Percentiles rank a stretch among this genome's conserved stretches.
These are phyloP conservation scores for Gymnopilus junonius DNA, from an alignment of 768 basidiomycete genomes.

Conservation along the genomic window DNA sequence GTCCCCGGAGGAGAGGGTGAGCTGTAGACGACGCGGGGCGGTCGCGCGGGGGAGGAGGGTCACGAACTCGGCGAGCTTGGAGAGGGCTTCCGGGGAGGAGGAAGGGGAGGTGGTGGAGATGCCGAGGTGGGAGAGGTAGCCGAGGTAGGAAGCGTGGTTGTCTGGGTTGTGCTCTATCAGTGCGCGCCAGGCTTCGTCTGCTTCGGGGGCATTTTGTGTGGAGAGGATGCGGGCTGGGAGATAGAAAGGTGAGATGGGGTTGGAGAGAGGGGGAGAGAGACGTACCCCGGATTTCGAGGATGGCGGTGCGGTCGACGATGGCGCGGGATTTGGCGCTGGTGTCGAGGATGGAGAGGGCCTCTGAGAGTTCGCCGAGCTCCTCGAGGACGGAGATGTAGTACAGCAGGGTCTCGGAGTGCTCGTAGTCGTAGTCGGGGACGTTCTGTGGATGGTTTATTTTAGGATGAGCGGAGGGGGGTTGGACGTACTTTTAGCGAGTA, in stretches of 20 bases:
- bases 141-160: conserved; percentile 77
- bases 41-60: conserved; percentile 67
- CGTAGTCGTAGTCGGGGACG: conserved; percentile 76
- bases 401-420: conserved; percentile 81
- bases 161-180: conserved; percentile 90
- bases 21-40: conserved; percentile 74
- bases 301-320: conserved; percentile 72
- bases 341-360: conserved; percentile 69
- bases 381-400: conserved; percentile 79
- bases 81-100: conserved; percentile 47
- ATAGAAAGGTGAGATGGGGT: conserved; percentile 10
- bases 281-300: conserved; percentile 72
- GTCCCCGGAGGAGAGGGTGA: conserved; percentile 69
- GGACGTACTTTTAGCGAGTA: conserved; percentile 66
- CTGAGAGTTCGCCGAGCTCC: conserved; percentile 64
- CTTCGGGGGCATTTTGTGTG: conserved; percentile 66
- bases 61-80: conserved; percentile 62
- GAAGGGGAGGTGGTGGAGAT: conserved; percentile 51
- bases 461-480: neutral
- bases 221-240: conserved; percentile 79
- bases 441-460: conserved; percentile 47
- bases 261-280: conserved; percentile 4
- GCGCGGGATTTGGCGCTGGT: conserved; percentile 61
- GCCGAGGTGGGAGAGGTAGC: conserved; percentile 68
- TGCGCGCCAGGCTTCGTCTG: conserved; percentile 79